These are phyloP conservation scores for Fusarium veterinarium DNA, from an alignment of 2,329 filamentous ascomycete species.

Conservation along the genomic window DNA sequence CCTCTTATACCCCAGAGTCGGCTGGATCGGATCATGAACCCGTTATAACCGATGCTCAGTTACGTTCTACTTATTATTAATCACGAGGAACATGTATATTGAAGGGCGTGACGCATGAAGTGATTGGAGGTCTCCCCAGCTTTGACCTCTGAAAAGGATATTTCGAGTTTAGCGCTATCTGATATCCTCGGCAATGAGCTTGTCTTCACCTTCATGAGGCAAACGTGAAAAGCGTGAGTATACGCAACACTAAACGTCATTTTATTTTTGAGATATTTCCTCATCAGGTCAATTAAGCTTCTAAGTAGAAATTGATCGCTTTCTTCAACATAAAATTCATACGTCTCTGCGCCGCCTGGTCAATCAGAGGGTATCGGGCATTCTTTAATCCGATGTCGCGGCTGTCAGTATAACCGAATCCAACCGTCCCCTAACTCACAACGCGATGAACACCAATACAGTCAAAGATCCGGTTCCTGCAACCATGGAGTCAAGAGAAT, in stretches of 20 bases:
- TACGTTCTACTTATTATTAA: background rate
- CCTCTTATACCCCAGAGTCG: background rate
- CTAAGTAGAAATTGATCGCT: too few relatives aligned
- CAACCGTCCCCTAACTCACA: rapidly evolving
- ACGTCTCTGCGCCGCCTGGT: too few relatives aligned
- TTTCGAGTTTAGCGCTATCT: background rate
- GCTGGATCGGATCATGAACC: background rate
- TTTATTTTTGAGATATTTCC: too few relatives aligned
- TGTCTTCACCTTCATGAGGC: background rate
- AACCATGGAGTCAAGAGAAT: background rate
- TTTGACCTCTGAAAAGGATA: background rate
- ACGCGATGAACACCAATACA: background rate
- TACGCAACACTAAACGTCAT: too few relatives aligned
- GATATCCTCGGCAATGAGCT: background rate
- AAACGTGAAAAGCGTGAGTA: too few relatives aligned
- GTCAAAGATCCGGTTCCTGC: rapidly evolving
- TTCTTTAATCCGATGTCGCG: background rate
- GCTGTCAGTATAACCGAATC: background rate
- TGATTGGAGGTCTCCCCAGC: background rate
- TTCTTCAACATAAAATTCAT: too few relatives aligned
- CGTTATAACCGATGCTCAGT: background rate
- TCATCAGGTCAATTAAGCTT: too few relatives aligned
- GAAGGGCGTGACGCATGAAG: background rate
- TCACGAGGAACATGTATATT: background rate
- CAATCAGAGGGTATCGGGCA: rapidly evolving